Conservation (phyloP, 148 eudicot species). For the Silene conica region DNA sequence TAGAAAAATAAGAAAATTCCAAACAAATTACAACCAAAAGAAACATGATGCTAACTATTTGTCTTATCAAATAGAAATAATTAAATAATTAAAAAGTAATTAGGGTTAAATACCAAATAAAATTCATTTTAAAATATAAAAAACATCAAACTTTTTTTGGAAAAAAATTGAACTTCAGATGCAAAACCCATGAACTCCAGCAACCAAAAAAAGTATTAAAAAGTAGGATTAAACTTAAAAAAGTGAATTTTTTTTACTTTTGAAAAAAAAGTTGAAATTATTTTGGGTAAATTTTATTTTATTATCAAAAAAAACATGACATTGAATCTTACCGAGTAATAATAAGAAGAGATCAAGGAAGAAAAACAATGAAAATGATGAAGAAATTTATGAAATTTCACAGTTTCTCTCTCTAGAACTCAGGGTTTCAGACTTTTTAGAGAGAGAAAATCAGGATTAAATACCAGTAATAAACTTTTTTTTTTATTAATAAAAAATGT, state of each 20-base stretch:
- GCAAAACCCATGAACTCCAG: slow-evolving; percentile 10
- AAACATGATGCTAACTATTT: slow-evolving; percentile 8
- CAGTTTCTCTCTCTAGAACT: not conserved
- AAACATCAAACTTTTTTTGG: slow-evolving; percentile 7
- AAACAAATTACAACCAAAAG: slow-evolving; percentile 1
- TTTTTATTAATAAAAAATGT: too few relatives aligned
- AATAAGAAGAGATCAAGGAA: not conserved
- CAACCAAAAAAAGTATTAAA: not conserved
- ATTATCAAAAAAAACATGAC: too few relatives aligned
- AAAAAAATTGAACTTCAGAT: not conserved
- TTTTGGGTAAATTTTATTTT: too few relatives aligned
- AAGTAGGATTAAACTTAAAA: not conserved
- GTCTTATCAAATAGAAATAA: slow-evolving; percentile 1
- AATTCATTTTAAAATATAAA: not conserved
- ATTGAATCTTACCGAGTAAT: not conserved
- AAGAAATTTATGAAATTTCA: not conserved
- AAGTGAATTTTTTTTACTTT: not conserved
- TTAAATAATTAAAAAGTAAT: not conserved
- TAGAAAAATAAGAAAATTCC: slow-evolving; percentile 3
- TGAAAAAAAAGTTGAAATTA: too few relatives aligned
- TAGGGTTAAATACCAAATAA: not conserved
- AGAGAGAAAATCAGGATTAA: not conserved
- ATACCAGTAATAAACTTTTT: not conserved
- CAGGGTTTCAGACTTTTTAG: not conserved
- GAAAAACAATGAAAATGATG: not conserved